phyloP scores from a whole-genome alignment of 257 asterid genomes.

The Linaria vulgaris region DNA sequence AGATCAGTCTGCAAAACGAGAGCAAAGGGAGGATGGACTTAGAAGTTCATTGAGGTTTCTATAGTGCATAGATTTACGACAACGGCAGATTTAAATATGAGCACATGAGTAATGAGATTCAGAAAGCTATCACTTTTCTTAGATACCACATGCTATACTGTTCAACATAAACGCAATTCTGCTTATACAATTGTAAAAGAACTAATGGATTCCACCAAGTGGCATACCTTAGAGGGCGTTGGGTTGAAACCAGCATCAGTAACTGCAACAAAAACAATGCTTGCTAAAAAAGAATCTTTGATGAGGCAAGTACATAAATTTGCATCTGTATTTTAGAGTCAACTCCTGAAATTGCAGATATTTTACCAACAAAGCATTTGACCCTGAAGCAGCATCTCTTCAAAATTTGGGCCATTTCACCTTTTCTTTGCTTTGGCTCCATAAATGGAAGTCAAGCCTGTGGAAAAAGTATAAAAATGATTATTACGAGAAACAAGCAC shows the following conservation, averaged over 20 bases:
- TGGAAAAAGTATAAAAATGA: neutral
- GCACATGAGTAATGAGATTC: too few species aligned
- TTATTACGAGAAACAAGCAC: neutral
- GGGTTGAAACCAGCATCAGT: conserved; percentile 82
- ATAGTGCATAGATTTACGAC: too few species aligned
- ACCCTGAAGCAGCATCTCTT: conserved; percentile 61
- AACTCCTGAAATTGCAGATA: conserved; percentile 4
- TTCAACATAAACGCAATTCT: neutral
- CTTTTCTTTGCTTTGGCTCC: conserved; percentile 54
- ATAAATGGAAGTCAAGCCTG: conserved; percentile 78
- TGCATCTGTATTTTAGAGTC: neutral
- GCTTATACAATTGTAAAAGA: neutral
- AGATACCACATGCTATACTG: too few species aligned
- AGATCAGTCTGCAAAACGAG: conserved; percentile 55
- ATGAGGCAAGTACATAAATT: neutral
- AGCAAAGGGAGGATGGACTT: neutral
- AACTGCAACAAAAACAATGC: conserved; percentile 45
- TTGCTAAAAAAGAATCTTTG: conserved; percentile 12
- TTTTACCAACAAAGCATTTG: conserved; percentile 76
- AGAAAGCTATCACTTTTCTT: too few species aligned
- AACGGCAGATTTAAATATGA: too few species aligned
- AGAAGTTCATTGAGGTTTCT: too few species aligned
- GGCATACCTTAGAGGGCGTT: conserved; percentile 66
- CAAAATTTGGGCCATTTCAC: conserved; percentile 41
- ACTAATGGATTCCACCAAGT: conserved; percentile 4